A percentile compares a stretch with the other conserved stretches of the same genome.
phyloP scores from a whole-genome alignment of 2,329 filamentous ascomycete genomes.

The Dryadomyces sulphureus region DNA sequence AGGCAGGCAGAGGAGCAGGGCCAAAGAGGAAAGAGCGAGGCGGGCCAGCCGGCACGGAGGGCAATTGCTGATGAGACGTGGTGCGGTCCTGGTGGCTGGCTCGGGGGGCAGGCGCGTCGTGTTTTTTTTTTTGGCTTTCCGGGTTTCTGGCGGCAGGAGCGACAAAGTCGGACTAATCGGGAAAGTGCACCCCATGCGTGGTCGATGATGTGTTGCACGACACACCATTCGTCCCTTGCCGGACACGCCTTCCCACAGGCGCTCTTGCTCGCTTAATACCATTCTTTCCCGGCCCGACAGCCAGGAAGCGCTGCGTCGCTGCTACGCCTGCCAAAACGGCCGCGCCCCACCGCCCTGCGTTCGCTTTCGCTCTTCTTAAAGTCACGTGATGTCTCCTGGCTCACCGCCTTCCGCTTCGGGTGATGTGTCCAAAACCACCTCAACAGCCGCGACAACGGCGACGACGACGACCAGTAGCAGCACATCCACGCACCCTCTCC shows the following conservation, averaged over 20 bases:
- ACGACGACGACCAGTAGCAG: too few relatives aligned
- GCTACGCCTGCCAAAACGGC: background rate
- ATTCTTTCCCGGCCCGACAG: background rate
- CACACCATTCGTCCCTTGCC: background rate
- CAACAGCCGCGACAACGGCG: too few relatives aligned
- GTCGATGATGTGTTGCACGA: background rate
- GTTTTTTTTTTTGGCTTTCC: too few relatives aligned
- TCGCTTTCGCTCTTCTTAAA: background rate
- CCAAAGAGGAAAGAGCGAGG: too few relatives aligned
- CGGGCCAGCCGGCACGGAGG: background rate
- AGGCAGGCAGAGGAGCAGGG: too few relatives aligned
- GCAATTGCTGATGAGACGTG: background rate
- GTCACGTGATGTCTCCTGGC: constrained; percentile 1
- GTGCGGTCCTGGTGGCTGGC: background rate
- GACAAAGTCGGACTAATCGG: background rate
- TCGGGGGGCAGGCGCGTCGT: background rate
- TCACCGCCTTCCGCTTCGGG: constrained; percentile 7
- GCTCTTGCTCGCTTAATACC: background rate
- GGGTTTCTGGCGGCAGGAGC: background rate
- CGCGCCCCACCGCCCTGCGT: background rate
- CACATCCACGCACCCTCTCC: background rate
- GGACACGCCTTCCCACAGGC: background rate
- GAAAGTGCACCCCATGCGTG: background rate
- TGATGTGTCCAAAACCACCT: background rate
- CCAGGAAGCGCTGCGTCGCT: background rate